Conservation (phyloP, 305 asterid species). For the Fraxinus nigra region DNA sequence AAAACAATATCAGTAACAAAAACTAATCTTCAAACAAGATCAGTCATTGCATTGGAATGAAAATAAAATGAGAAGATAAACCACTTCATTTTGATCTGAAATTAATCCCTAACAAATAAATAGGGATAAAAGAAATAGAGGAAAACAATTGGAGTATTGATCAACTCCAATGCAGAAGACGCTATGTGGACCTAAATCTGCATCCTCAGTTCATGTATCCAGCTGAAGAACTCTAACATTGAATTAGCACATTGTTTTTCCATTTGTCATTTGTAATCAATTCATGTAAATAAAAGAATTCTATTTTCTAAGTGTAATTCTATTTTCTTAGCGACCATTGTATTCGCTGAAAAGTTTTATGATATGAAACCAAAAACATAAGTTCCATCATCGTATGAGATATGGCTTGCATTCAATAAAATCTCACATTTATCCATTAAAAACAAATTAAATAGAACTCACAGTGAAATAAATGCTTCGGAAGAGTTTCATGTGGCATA, state of each 20-base stretch:
- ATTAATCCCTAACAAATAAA: not conserved
- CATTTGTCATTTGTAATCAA: not conserved
- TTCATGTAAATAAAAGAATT: not conserved
- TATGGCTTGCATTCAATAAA: not conserved
- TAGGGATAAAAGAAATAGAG: not conserved
- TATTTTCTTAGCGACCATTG: not conserved
- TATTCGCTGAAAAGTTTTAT: not conserved
- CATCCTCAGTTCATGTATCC: not conserved
- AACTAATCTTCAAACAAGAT: not conserved
- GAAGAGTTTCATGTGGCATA: conserved; percentile 51
- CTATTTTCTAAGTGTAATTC: not conserved
- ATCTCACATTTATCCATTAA: not conserved
- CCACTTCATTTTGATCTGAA: not conserved
- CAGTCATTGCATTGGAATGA: not conserved
- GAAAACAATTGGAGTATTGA: not conserved
- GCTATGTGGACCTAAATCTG: not conserved
- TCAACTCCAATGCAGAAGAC: not conserved
- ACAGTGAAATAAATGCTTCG: conserved; percentile 52
- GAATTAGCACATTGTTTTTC: not conserved
- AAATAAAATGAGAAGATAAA: not conserved
- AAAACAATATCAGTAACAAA: not conserved
- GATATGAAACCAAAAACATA: not conserved
- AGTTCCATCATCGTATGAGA: not conserved
- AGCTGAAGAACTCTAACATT: not conserved
- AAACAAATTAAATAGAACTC: conserved; percentile 16